A percentile compares a stretch with the other conserved stretches of the same genome.
These are phyloP conservation scores for Malassezia obtusa DNA, from an alignment of 1,284 basidiomycete species.

Conservation along the genomic window DNA sequence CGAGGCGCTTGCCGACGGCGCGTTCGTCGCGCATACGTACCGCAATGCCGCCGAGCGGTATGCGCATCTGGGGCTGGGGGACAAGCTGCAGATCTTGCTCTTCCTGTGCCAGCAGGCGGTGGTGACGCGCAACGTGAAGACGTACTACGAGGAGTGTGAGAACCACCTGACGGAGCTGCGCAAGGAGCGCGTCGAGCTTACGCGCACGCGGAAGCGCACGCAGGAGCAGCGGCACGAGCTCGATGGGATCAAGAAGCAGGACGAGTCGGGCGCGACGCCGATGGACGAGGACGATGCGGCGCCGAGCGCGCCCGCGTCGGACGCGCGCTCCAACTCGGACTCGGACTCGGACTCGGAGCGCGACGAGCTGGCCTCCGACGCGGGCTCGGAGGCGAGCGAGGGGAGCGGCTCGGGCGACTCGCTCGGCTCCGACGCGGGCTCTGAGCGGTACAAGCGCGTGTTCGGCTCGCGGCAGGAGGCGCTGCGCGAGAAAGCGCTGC, in stretches of 20 bases:
- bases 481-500: slow-evolving; percentile 38
- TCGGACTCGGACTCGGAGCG: slow-evolving; percentile 16
- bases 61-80: slow-evolving; percentile 60
- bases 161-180: slow-evolving; percentile 77
- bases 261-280: not conserved
- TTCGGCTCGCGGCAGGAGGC: slow-evolving; percentile 35
- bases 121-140: slow-evolving; percentile 75
- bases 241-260: slow-evolving; percentile 4
- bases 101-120: slow-evolving; percentile 83
- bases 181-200: slow-evolving; percentile 91
- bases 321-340: not conserved
- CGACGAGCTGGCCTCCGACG: slow-evolving; percentile 43
- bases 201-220: slow-evolving; percentile 66
- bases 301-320: not conserved
- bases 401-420: not conserved
- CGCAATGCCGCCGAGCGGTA: slow-evolving; percentile 54
- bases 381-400: slow-evolving; percentile 52
- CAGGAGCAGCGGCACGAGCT: slow-evolving; percentile 13
- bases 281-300: not conserved
- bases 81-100: slow-evolving; percentile 72
- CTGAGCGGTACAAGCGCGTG: slow-evolving; percentile 21
- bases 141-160: slow-evolving; percentile 81
- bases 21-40: slow-evolving; percentile 36
- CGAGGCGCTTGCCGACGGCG: slow-evolving; percentile 10
- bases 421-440: slow-evolving; percentile 18